phyloP scores from a whole-genome alignment of 78 protist genomes.

The Dictyostelium citrinum region DNA sequence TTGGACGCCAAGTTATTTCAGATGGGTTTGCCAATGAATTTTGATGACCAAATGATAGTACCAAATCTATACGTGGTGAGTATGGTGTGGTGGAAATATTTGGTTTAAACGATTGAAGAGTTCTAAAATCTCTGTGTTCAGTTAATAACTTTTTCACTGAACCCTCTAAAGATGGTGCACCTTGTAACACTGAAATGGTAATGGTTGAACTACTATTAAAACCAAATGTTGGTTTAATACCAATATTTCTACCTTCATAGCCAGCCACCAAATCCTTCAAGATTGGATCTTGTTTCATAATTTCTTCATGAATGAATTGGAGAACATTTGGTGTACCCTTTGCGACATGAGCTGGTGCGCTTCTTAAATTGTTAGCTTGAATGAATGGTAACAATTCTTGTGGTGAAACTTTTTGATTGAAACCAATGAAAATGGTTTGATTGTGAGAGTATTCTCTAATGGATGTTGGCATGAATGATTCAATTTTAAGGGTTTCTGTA shows the following conservation, averaged over 20 bases:
- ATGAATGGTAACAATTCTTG: conserved; percentile 23
- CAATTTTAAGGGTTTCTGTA: background rate
- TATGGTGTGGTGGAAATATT: background rate
- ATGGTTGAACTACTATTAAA: background rate
- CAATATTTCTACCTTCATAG: conserved; percentile 47
- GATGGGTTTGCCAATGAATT: background rate
- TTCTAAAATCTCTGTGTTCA: background rate
- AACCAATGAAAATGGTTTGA: conserved; percentile 43
- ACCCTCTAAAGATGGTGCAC: conserved; percentile 48
- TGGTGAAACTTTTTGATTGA: conserved; percentile 31
- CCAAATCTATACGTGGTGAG: background rate
- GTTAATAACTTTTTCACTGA: background rate
- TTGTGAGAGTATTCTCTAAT: background rate
- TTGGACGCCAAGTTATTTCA: conserved; percentile 38
- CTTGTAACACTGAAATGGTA: conserved; percentile 2
- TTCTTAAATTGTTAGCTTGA: background rate
- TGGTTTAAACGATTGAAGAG: background rate
- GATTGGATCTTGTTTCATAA: conserved; percentile 58
- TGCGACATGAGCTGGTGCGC: background rate
- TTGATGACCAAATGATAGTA: background rate
- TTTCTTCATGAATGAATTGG: conserved; percentile 33
- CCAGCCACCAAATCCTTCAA: background rate
- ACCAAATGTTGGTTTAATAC: conserved; percentile 57
- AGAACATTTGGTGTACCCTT: conserved; percentile 4
- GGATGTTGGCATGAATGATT: background rate